Evolutionary conservation across 768 basidiomycete genomes (phyloP), one percentile per base, ranked within the genome.

Genomic region (Cubamyces sp.): DNA sequence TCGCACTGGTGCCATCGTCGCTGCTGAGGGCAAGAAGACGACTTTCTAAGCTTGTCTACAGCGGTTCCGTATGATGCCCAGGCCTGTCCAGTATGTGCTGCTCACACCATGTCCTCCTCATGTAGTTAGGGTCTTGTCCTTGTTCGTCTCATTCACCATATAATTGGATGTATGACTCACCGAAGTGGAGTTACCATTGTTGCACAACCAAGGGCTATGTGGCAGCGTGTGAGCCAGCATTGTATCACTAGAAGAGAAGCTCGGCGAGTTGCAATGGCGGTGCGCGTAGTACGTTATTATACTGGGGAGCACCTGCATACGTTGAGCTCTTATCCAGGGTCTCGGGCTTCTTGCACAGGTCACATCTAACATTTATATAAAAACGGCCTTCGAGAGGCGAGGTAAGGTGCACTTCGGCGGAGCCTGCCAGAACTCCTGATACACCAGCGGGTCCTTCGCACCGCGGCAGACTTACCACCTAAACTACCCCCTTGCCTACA

Each of bases 1-100:
- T 19, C 84, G 87, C 68, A 83, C 75, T 43, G 91, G 91, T 28
- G 91, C 85, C 37, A 85, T 90, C 70, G 76, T 84, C 50, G 69
- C 81, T 25, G 83, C 81, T 57, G 85, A 85, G 68, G 91, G 91
- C 70, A 89, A 79, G 79, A 89, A 87, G 75, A 85, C 75, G 51
- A 87, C 83, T 14, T 90, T 91, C 65, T 66, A 65, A 56, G 50
- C 41, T 43, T 19, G 23, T 34, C 26, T 19, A 18, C 16, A 16
- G 23, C 26, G 16, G 23, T 43, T 43, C 42, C 9, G 34, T 34
- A 37, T 34, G 45, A 41, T 45, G 49, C 43, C 18, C 49, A 30
- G 30, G 28, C 30, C 28, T 8, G 14, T 45, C 49, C 25, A 30
- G 39, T 57, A 21, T 52, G 51, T 52, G 57, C 57, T 51, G 49